Percentiles rank a stretch among this genome's conserved stretches.
Evolutionary conservation across 257 asterid genomes (phyloP).

Genomic region (Cynanchum wilfordii): DNA sequence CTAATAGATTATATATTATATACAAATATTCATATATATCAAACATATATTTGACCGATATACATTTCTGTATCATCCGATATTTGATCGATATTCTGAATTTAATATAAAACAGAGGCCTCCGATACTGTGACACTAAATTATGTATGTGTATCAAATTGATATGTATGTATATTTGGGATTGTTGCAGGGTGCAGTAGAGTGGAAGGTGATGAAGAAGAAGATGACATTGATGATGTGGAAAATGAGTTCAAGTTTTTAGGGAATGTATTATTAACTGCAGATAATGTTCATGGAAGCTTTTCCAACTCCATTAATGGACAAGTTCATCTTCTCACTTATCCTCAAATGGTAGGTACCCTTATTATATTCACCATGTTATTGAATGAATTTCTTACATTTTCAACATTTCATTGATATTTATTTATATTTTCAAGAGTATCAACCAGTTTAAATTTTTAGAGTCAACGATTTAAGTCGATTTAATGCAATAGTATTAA

Average conservation of each 20-base stretch:
- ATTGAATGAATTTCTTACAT: not conserved
- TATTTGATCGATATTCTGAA: no score
- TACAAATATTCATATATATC: no score
- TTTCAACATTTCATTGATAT: not conserved
- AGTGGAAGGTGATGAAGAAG: slow-evolving; percentile 35
- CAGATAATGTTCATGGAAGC: not conserved
- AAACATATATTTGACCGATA: no score
- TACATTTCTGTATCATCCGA: no score
- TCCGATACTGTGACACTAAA: no score
- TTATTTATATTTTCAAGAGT: no score
- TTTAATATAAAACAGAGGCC: no score
- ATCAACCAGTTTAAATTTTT: no score
- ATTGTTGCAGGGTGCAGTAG: slow-evolving; percentile 27
- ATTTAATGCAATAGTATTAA: no score
- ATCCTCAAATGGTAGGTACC: slow-evolving; percentile 13
- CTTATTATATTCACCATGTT: not conserved
- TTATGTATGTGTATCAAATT: no score
- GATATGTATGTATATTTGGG: not conserved
- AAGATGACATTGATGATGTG: slow-evolving; percentile 30
- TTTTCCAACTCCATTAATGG: not conserved
- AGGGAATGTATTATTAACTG: not conserved
- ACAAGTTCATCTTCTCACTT: slow-evolving; percentile 19
- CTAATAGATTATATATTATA: no score
- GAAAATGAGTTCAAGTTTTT: slow-evolving; percentile 27
- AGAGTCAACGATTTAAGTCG: no score